A percentile compares a stretch with the other conserved stretches of the same genome.
Conservation (phyloP, 345 rosid species). For the Eucalyptus cladocalyx region DNA sequence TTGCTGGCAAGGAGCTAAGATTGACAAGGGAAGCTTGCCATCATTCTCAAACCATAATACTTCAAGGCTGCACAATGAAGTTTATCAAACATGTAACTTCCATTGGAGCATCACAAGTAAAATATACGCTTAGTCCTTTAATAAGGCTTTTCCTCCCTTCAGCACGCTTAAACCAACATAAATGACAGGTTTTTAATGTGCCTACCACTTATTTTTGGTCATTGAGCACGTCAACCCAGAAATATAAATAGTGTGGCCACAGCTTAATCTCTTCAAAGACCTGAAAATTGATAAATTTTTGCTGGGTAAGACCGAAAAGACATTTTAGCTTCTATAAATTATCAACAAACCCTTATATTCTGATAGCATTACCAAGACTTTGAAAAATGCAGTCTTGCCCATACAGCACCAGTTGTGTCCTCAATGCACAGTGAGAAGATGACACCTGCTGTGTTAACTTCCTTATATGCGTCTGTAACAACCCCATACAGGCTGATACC, state of each 20-base stretch:
- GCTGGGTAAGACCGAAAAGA: not conserved
- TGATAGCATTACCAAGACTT: constrained; percentile 43
- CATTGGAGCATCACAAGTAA: not conserved
- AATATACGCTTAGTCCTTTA: not conserved
- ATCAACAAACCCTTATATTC: not conserved
- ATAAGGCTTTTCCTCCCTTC: not conserved
- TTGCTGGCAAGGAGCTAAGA: constrained; percentile 77
- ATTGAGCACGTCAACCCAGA: constrained; percentile 73
- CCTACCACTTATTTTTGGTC: constrained; percentile 41
- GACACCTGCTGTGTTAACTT: constrained; percentile 25
- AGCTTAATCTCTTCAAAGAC: constrained; percentile 75
- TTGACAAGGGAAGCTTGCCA: constrained; percentile 48
- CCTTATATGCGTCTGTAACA: constrained; percentile 36
- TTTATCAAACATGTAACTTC: not conserved
- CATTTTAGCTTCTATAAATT: not conserved
- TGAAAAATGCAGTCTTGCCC: constrained; percentile 67
- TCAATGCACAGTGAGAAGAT: constrained; percentile 54
- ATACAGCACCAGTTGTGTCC: constrained; percentile 61
- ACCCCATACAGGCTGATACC: constrained; percentile 78
- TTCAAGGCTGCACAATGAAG: constrained; percentile 44
- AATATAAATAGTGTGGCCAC: constrained; percentile 59
- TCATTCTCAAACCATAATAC: constrained; percentile 59
- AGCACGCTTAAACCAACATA: not conserved
- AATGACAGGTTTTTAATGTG: not conserved
- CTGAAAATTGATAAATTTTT: constrained; percentile 17